These are phyloP conservation scores for Gamarada debralockiae DNA, from an alignment of 495 filamentous ascomycete species.

Conservation along the genomic window DNA sequence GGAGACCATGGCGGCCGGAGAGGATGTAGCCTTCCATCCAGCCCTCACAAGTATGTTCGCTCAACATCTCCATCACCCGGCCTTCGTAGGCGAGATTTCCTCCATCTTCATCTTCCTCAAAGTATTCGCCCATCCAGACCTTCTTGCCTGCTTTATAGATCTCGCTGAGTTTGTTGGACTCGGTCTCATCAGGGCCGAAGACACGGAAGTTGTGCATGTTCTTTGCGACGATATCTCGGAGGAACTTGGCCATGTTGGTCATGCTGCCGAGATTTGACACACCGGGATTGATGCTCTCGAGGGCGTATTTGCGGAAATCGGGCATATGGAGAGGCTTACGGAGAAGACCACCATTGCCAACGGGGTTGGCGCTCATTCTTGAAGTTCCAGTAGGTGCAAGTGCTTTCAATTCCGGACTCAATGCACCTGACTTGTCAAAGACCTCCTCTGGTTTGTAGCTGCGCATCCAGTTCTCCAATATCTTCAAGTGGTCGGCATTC, in stretches of 20 bases:
- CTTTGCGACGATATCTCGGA: conserved; percentile 55
- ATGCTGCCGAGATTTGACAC: conserved; percentile 50
- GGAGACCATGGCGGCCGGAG: conserved; percentile 63
- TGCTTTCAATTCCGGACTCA: conserved; percentile 54
- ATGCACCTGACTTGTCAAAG: conserved; percentile 53
- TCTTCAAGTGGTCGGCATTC: conserved; percentile 56
- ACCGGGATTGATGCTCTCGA: conserved; percentile 37
- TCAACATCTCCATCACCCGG: conserved; percentile 75
- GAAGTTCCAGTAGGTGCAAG: conserved; percentile 56
- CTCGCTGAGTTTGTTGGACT: conserved; percentile 66
- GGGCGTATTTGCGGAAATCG: conserved; percentile 58
- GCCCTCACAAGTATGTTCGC: conserved; percentile 71
- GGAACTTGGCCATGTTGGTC: conserved; percentile 58
- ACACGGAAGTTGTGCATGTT: conserved; percentile 65
- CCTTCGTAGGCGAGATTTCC: conserved; percentile 55
- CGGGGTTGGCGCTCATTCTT: conserved; percentile 70
- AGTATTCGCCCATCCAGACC: conserved; percentile 56
- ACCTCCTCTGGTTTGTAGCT: conserved; percentile 63
- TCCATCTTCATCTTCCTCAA: conserved; percentile 59
- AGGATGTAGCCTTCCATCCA: conserved; percentile 76
- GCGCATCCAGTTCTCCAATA: conserved; percentile 67
- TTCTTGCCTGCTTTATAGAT: conserved; percentile 51
- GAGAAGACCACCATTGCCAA: conserved; percentile 63
- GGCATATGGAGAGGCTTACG: conserved; percentile 59
- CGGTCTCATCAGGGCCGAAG: conserved; percentile 73